Conservation (phyloP, 352 stramenopile genomes). For the Thraustochytrium striatum region DNA sequence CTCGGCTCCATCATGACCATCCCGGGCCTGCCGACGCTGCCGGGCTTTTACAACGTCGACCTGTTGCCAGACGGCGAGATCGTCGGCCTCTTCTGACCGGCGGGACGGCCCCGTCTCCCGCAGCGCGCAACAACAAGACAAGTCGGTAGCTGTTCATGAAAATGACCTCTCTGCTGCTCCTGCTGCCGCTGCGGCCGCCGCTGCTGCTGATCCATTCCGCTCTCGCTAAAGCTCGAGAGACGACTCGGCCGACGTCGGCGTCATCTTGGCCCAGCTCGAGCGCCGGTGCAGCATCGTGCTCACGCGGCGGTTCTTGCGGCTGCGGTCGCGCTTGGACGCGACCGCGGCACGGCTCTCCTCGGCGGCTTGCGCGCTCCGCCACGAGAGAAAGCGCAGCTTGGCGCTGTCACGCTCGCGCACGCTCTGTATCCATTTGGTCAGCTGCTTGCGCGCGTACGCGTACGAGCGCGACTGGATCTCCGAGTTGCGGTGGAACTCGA, state of each 20-base stretch:
- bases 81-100: slow-evolving; percentile 93
- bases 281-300: no score
- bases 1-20: slow-evolving; percentile 98
- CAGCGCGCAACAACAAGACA: no score
- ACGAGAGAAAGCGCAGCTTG: slow-evolving; percentile 19
- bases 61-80: slow-evolving; percentile 90
- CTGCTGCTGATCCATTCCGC: no score
- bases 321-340: neutral
- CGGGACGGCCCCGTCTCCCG: no score
- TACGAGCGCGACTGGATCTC: slow-evolving; percentile 24
- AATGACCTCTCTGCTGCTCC: no score
- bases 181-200: no score
- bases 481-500: slow-evolving; percentile 17
- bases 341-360: no score
- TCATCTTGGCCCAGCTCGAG: no score
- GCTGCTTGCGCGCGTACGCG: neutral
- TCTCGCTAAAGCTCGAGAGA: no score
- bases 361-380: no score
- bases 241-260: no score
- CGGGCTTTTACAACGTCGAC: slow-evolving; percentile 97
- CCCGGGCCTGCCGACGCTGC: slow-evolving; percentile 92
- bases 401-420: neutral
- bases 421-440: neutral
- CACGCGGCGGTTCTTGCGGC: neutral
- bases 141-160: no score